Percentiles rank a stretch among this genome's conserved stretches.
Evolutionary conservation across 805 yeast genomes (phyloP).

Genomic region (Torulaspora indica): DNA sequence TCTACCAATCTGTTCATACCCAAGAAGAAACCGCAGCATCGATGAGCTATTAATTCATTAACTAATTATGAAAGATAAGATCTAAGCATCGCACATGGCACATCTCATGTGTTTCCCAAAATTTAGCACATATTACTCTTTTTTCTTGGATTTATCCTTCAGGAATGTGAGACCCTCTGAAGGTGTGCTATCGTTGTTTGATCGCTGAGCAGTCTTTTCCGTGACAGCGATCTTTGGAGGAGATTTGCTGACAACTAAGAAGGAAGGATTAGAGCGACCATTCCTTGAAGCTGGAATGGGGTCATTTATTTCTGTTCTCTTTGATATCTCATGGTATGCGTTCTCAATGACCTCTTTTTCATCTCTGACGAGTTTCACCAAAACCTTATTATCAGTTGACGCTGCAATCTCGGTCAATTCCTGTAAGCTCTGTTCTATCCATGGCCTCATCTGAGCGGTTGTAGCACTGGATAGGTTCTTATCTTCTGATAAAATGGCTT

Average conservation of each 20-base stretch:
- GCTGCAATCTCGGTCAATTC: constrained; percentile 7
- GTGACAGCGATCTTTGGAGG: constrained; percentile 32
- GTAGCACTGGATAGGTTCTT: neutral
- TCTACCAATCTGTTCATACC: constrained; percentile 28
- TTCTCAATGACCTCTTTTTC: constrained; percentile 24
- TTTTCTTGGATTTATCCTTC: constrained; percentile 9
- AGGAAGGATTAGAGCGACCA: constrained; percentile 13
- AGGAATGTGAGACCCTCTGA: constrained; percentile 2
- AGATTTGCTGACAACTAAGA: constrained; percentile 22
- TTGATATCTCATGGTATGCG: constrained; percentile 22
- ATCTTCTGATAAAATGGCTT: constrained; percentile 8
- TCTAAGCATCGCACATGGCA: constrained; percentile 1
- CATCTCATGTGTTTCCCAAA: neutral
- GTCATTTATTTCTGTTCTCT: neutral
- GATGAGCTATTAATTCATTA: constrained; percentile 2
- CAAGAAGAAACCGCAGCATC: constrained; percentile 20
- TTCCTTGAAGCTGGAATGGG: constrained; percentile 3
- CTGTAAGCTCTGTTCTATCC: constrained; percentile 11
- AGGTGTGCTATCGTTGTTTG: constrained; percentile 6
- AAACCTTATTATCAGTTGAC: constrained; percentile 7
- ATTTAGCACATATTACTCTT: constrained; percentile 2
- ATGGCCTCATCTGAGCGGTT: constrained; percentile 2
- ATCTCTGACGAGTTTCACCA: constrained; percentile 13
- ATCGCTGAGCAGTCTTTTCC: constrained; percentile 10
- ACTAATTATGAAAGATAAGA: neutral